Evolutionary conservation across 1,139 yeast genomes (phyloP), one percentile per base, ranked within the genome.

Genomic region (Zygosaccharomyces sapae): DNA sequence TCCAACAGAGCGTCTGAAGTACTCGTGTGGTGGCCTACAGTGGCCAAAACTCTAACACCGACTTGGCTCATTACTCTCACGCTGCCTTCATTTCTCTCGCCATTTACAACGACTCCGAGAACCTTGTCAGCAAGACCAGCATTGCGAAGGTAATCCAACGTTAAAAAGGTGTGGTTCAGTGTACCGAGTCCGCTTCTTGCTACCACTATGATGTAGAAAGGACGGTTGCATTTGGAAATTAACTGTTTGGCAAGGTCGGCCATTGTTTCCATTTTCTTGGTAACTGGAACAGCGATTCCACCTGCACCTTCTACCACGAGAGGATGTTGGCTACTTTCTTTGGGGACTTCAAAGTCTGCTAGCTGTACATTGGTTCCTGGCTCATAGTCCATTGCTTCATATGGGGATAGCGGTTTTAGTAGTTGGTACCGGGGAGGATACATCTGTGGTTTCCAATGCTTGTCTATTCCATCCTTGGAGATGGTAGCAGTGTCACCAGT

Each of bases 271-370:
- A 49, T 35, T 3, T 51, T 45, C 12, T 55, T 54, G n/a, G 59
- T 62, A 4, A 66, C 46, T 7, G 70, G 70, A 13, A 66, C 69
- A 30, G 45, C 55, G 6, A 62, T 46, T 6, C 70, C 70, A 29
- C 69, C 70, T 6, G 70, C 70, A 20, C 69, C 69, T 53, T 66
- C 69, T 12, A 66, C 45, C n/a, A 65, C 47, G 33, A 65, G 43
- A 12, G 62, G 58, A 2, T 33, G 34, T 13, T n/a, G 36, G 19
- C 2, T 33, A 2, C 47, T 40, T 1, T 36, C 33, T 7, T 46
- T 24, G 18, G 67, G 66, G n/a, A 62, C 33, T 2, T 35, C 33
- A 25, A 62, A 50, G 24, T 54, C 54, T 1, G 49, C 45, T 20
- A 53, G 43, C 12, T 29, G 27, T 8, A 59, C 45, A 31, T 54